Conservation (phyloP, 495 filamentous ascomycete species). For the Talaromyces thailandensis region DNA sequence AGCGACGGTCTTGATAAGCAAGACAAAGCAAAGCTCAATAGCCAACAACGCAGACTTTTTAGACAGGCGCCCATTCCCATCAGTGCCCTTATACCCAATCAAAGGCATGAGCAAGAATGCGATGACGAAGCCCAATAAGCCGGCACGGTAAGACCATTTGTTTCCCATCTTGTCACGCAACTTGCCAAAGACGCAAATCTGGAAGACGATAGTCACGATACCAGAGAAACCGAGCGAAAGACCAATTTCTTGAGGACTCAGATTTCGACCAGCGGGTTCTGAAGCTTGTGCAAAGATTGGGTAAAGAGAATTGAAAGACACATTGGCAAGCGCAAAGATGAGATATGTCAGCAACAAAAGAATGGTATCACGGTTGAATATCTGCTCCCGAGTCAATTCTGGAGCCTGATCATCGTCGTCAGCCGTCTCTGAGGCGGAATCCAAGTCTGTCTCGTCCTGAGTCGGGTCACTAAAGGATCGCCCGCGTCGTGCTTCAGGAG, state of each 20-base stretch:
- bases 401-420: constrained; percentile 26
- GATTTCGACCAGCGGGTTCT: constrained; percentile 64
- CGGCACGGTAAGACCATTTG: constrained; percentile 66
- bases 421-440: constrained; percentile 30
- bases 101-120: constrained; percentile 85
- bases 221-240: constrained; percentile 81
- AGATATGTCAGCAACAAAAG: constrained; percentile 73
- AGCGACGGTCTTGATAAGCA: constrained; percentile 82
- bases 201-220: constrained; percentile 76
- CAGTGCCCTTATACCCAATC: constrained; percentile 64
- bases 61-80: constrained; percentile 29
- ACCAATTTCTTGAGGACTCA: constrained; percentile 75
- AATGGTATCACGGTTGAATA: constrained; percentile 72
- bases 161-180: constrained; percentile 80
- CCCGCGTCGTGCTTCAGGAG: constrained; percentile 8
- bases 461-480: constrained; percentile 13
- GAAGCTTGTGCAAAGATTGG: constrained; percentile 76
- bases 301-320: constrained; percentile 84
- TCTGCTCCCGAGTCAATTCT: constrained; percentile 34
- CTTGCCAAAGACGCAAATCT: constrained; percentile 71
- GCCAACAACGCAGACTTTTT: constrained; percentile 55
- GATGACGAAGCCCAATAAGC: constrained; percentile 72
- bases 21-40: constrained; percentile 63
- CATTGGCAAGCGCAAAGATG: constrained; percentile 82
- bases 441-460: constrained; percentile 32